Base-by-base conservation (phyloP, 2,329 filamentous ascomycete genomes). In the Trichoderma koningiopsis region DNA sequence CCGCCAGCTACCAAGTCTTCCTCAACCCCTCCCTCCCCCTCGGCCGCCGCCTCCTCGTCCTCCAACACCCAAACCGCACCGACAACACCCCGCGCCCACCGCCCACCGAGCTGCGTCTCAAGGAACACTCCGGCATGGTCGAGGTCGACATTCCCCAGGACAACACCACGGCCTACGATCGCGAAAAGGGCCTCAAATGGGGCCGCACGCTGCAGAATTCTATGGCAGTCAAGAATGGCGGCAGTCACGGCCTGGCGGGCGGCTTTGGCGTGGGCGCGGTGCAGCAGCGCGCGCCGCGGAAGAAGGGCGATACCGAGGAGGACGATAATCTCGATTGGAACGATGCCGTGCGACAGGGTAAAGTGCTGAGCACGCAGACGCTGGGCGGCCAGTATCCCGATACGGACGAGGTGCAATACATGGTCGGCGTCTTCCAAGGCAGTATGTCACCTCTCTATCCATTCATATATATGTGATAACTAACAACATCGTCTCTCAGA, bases 61-160 rank as follows among this genome's bases (percentile, higher is more conserved):
- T 99, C 57, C 94, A 98, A 82, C 96, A 97, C 79, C 91, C 94
- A 31, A 94, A 94, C 81, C 91, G 92, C 72, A 84, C 85, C 49
- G 84, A 88, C 69, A 86, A 90, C 72, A 77, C 80, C 13, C 74
- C 79, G 57, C 81, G 82, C 13, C 75, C 80, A 58, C 79, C 87
- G 27, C 92, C 95, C 13, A 83, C 88, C 19, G 89, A 91, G 74
- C 84, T 98, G 75, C 93, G 95, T 73, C 83, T 97, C 78, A 99
- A 98, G 83, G 87, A 90, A 16, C 83, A 86, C 68, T 88, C 92
- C 0, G 94, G 94, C 68, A 92, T 97, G 82, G 85, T 97, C 68
- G 96, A 99, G 81, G 85, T 98, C 64, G 96, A 99, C 78, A 87
- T 97, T n/a, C 93, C 93, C 5, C 84, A 97, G 74, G 89, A 90